Percentiles rank a stretch among this genome's conserved stretches.
phyloP scores from a whole-genome alignment of 441 rosid genomes.

The Adansonia madagascariensis region DNA sequence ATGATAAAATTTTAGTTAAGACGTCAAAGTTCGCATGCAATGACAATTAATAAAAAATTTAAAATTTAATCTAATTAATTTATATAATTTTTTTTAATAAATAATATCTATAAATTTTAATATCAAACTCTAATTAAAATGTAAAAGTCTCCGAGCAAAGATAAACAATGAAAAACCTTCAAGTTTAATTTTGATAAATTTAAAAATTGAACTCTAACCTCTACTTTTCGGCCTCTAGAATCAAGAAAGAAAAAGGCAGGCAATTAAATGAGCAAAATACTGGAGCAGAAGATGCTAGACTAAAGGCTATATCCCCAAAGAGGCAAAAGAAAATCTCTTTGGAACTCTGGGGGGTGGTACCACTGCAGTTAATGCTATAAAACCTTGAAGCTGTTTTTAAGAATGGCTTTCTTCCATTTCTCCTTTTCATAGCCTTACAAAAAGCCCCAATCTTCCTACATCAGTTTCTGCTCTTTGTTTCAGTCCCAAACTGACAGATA shows the following conservation, averaged over 20 bases:
- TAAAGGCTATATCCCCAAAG: neutral
- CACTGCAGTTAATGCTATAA: constrained; percentile 18
- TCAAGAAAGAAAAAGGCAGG: neutral
- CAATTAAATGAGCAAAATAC: constrained; percentile 8
- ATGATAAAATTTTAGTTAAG: too few relatives aligned
- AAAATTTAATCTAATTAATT: too few relatives aligned
- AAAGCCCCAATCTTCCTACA: constrained; percentile 23
- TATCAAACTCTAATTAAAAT: too few relatives aligned
- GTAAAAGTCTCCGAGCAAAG: too few relatives aligned
- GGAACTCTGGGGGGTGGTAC: constrained; percentile 2
- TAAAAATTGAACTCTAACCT: too few relatives aligned
- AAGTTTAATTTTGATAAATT: too few relatives aligned
- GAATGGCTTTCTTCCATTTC: neutral
- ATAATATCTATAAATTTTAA: too few relatives aligned
- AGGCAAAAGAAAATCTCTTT: neutral
- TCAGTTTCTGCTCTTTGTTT: constrained; percentile 22
- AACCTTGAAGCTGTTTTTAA: neutral
- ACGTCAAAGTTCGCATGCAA: too few relatives aligned
- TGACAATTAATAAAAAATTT: too few relatives aligned
- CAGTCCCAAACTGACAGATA: constrained; percentile 41
- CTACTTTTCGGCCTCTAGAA: too few relatives aligned
- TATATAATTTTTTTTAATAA: too few relatives aligned
- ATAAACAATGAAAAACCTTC: too few relatives aligned
- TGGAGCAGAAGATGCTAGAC: constrained; percentile 7
- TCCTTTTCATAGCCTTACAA: constrained; percentile 29